Conservation (phyloP, 2,329 filamentous ascomycete species). For the Cytospora leucostoma region DNA sequence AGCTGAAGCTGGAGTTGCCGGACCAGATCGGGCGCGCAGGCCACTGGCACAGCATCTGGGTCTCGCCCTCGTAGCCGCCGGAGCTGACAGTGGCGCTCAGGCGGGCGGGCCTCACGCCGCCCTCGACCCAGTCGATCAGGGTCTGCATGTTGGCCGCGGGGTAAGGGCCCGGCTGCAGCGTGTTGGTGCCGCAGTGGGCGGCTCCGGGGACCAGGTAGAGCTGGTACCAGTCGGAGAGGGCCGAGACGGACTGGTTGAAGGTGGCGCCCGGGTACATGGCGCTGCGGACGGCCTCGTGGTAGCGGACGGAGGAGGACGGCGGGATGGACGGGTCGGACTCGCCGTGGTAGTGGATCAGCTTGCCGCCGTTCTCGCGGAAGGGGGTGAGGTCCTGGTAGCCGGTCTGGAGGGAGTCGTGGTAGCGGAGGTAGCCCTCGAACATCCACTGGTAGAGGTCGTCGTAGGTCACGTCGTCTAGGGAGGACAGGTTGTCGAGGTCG, state of each 20-base stretch:
- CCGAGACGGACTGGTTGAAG: conserved; percentile 41
- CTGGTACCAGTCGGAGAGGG: conserved; percentile 55
- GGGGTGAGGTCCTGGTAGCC: conserved; percentile 53
- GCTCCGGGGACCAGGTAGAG: conserved; percentile 57
- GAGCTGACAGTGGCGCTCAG: too few relatives aligned
- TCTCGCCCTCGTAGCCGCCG: too few relatives aligned
- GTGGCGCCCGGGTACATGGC: conserved; percentile 49
- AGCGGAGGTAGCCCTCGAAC: conserved; percentile 48
- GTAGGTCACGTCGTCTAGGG: conserved; percentile 52
- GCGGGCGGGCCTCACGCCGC: too few relatives aligned
- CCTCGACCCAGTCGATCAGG: conserved; percentile 68
- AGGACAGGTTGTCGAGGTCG: conserved; percentile 20
- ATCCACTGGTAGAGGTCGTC: conserved; percentile 60
- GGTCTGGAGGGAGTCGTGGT: conserved; percentile 54
- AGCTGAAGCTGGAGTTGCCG: conserved; percentile 37
- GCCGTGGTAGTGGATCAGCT: too few relatives aligned
- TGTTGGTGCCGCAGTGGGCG: conserved; percentile 51
- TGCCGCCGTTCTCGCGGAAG: too few relatives aligned
- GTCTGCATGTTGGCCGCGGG: conserved; percentile 66
- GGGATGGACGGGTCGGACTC: too few relatives aligned
- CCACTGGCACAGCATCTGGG: too few relatives aligned
- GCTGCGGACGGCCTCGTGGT: too few relatives aligned
- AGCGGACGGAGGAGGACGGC: too few relatives aligned
- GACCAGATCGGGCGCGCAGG: too few relatives aligned
- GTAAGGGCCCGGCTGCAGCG: conserved; percentile 46